Conservation (phyloP, 2,329 filamentous ascomycete species). For the Xylaria sp. region DNA sequence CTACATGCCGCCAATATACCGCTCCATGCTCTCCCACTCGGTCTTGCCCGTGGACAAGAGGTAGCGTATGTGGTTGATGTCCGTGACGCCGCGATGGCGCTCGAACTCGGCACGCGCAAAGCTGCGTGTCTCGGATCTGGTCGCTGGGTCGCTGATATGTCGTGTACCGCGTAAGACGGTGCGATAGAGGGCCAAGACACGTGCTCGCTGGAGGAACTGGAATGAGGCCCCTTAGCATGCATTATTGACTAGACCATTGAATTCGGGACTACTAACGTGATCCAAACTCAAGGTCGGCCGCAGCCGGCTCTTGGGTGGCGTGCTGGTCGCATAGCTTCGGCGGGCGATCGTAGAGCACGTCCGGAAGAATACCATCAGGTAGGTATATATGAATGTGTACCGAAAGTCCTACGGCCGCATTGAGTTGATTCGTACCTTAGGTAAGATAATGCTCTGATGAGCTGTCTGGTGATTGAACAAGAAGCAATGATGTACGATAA, state of each 20-base stretch:
- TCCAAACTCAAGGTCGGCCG: slow-evolving; percentile 64
- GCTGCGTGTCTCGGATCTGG: slow-evolving; percentile 64
- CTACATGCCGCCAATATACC: slow-evolving; percentile 62
- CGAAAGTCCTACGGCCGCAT: slow-evolving; percentile 30
- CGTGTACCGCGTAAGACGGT: slow-evolving; percentile 65
- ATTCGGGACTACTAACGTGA: slow-evolving; percentile 58
- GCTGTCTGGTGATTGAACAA: slow-evolving; percentile 1
- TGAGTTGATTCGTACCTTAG: background rate
- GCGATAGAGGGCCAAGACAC: slow-evolving; percentile 67
- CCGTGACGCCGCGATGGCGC: slow-evolving; percentile 65
- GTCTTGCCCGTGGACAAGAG: slow-evolving; percentile 72
- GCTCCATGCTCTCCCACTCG: slow-evolving; percentile 71
- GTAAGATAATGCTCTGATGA: background rate
- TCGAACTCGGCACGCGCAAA: slow-evolving; percentile 71
- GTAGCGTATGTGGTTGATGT: slow-evolving; percentile 69
- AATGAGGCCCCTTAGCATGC: slow-evolving; percentile 20
- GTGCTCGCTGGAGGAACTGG: slow-evolving; percentile 69
- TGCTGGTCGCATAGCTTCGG: slow-evolving; percentile 53
- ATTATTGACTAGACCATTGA: background rate
- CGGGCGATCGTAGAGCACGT: slow-evolving; percentile 37
- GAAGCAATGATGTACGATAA: slow-evolving; percentile 1
- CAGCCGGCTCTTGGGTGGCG: slow-evolving; percentile 51
- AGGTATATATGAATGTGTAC: background rate
- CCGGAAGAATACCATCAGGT: slow-evolving; percentile 42
- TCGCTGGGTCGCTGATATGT: slow-evolving; percentile 61